Percentiles rank a stretch among this genome's conserved stretches.
phyloP scores from a whole-genome alignment of 2,329 filamentous ascomycete species.

The Myriosclerotinia curreyana region DNA sequence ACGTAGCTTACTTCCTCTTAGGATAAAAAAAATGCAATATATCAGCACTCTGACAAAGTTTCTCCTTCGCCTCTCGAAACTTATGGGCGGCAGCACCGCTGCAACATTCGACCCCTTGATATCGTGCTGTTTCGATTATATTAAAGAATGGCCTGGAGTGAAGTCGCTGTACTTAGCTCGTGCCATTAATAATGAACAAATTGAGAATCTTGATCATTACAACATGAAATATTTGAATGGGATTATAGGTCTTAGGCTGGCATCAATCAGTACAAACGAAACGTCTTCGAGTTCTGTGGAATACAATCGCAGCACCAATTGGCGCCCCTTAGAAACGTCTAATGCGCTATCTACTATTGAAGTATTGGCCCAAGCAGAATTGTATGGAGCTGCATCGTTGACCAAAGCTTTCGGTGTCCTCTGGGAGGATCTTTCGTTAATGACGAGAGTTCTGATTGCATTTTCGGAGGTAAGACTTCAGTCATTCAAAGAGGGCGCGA shows the following conservation, averaged over 20 bases:
- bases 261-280: not conserved
- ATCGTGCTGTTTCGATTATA: not conserved
- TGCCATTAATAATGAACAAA: not conserved
- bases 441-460: not conserved
- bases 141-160: not conserved
- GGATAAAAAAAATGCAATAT: not conserved
- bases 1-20: not conserved
- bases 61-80: not conserved
- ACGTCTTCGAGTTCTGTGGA: not conserved
- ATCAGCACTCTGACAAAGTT: not conserved
- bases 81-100: not conserved
- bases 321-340: not conserved
- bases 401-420: not conserved
- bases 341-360: not conserved
- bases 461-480: not conserved
- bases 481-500: not conserved
- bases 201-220: not conserved
- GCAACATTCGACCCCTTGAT: not conserved
- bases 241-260: not conserved
- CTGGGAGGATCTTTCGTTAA: not conserved
- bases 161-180: not conserved
- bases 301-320: not conserved
- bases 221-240: not conserved
- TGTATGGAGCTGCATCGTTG: not conserved
- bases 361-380: not conserved